A percentile compares a stretch with the other conserved stretches of the same genome.
phyloP scores from a whole-genome alignment of 2,329 filamentous ascomycete species.

The Chalara sp. region DNA sequence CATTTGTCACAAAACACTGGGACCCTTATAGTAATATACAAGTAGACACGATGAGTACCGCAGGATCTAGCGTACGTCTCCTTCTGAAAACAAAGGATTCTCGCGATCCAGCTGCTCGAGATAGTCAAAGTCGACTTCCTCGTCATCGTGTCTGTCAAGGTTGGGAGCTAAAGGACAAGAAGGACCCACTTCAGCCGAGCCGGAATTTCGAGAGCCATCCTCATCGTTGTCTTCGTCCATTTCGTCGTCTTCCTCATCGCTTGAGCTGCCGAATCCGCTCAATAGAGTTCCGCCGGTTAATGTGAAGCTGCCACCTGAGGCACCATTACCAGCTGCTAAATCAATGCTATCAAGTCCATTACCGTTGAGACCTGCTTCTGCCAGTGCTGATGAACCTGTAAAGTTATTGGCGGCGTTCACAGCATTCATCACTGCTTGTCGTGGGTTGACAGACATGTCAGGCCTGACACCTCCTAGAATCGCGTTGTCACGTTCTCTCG shows the following conservation, averaged over 20 bases:
- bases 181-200: slow-evolving; percentile 48
- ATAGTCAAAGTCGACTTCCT: slow-evolving; percentile 30
- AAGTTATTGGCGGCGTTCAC: slow-evolving; percentile 51
- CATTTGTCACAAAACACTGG: background rate
- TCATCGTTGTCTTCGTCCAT: slow-evolving; percentile 80
- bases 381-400: slow-evolving; percentile 59
- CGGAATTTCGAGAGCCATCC: slow-evolving; percentile 42
- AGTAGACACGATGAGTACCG: slow-evolving; percentile 22
- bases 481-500: slow-evolving; percentile 93
- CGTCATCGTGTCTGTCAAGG: slow-evolving; percentile 29
- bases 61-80: slow-evolving; percentile 51
- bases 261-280: slow-evolving; percentile 89
- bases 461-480: slow-evolving; percentile 92
- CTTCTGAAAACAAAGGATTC: slow-evolving; percentile 29
- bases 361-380: slow-evolving; percentile 75
- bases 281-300: slow-evolving; percentile 69
- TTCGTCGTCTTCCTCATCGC: slow-evolving; percentile 93
- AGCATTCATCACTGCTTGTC: slow-evolving; percentile 54
- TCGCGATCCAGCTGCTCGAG: slow-evolving; percentile 30
- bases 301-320: slow-evolving; percentile 53
- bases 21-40: background rate
- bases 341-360: slow-evolving; percentile 50
- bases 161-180: slow-evolving; percentile 29
- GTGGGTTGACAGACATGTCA: slow-evolving; percentile 77
- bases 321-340: slow-evolving; percentile 55